Evolutionary conservation across 192 early-diverging fungal species (phyloP).

Genomic region (Coemansia sp.): DNA sequence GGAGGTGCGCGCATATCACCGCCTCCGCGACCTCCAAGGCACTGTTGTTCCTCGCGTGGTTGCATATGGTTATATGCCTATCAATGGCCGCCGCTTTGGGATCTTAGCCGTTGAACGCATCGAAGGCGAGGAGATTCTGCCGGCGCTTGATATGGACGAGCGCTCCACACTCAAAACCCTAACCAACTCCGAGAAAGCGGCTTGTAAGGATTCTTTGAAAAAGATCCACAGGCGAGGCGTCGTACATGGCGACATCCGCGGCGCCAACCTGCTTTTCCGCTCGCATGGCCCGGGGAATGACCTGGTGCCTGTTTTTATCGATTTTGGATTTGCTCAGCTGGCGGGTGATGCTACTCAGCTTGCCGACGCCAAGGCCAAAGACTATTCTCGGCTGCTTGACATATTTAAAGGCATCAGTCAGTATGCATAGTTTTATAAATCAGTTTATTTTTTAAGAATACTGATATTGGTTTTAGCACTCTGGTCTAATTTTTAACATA

Average conservation of each 20-base stretch:
- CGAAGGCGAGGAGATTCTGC: neutral
- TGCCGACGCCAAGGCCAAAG: neutral
- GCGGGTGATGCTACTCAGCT: neutral
- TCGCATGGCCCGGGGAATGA: neutral
- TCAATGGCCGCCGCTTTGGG: neutral
- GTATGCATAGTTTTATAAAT: neutral
- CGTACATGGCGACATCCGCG: slow-evolving; percentile 4
- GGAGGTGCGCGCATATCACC: neutral
- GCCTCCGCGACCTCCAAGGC: slow-evolving; percentile 6
- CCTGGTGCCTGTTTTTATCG: neutral
- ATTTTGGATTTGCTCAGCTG: slow-evolving; percentile 7
- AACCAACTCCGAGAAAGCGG: neutral
- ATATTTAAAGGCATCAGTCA: neutral
- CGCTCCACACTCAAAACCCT: neutral
- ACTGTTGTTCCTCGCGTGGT: neutral
- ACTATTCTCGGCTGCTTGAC: neutral
- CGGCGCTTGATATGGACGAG: neutral
- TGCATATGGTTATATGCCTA: neutral
- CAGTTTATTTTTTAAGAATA: too few relatives aligned
- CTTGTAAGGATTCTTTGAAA: neutral
- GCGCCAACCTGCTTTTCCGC: slow-evolving; percentile 2
- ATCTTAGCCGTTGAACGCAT: neutral
- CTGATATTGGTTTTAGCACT: too few relatives aligned
- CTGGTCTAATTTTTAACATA: too few relatives aligned
- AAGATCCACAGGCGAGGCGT: slow-evolving; percentile 8